Evolutionary conservation across 2,329 filamentous ascomycete species (phyloP), one percentile per base, ranked within the genome.

Genomic region (Pestalotiopsis fici): DNA sequence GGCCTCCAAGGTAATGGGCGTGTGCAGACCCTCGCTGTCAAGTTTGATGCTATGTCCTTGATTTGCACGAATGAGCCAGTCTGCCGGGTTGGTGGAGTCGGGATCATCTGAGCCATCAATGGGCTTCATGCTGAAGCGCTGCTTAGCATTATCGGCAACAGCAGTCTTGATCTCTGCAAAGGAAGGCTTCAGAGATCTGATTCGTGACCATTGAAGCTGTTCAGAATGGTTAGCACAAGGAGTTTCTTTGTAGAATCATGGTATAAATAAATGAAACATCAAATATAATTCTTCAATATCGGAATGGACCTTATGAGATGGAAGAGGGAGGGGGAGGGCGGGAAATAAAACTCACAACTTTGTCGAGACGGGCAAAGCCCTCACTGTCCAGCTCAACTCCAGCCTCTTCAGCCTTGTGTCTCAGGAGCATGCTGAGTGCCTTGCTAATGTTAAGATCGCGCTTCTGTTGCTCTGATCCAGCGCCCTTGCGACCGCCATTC

Each of bases 11-110:
- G 88, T 90, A 67, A 98, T 83, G 6, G 91, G 90, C 23, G 84
- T 86, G 3, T 97, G 87, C 2, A 97, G 86, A 0, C 87, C 87
- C 59, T 91, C 88, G n/a, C 89, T 89, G 31, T 93, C 91, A 43
- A 90, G 82, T 75, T 90, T 89, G 76, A 99, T 93, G 74, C 89
- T 94, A 83, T 98, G 96, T 65, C 96, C 96, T 82, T 98, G 96
- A 76, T 97, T 97, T 31, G 96, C 96, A 74, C 96, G 94, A 81
- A 99, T 98, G 37, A 97, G 85, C 83, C 91, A 98, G 78, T 92
- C 85, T 0, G 85, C 78, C 0, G 93, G 86, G 62, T 91, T 83
- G 9, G 18, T 71, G 59, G 18, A 75, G 25, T 74, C 72, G 15
- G 76, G 77, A 7, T 71, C 71, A 37, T 72, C 71, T 3, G 67